phyloP scores from a whole-genome alignment of 768 basidiomycete genomes.

The Strobilomyces confusus region DNA sequence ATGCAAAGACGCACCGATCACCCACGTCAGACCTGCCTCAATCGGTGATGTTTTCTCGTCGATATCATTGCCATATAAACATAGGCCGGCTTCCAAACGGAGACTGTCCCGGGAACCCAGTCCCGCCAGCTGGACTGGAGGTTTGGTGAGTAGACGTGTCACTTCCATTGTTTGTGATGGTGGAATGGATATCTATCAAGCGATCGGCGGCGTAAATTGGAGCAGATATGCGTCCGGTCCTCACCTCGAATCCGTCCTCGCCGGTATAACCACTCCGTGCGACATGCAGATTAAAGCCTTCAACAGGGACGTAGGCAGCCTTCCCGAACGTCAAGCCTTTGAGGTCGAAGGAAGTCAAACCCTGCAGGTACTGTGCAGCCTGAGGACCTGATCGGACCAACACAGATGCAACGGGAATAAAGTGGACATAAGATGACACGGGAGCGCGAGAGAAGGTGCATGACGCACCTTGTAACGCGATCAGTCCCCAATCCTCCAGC shows the following conservation, averaged over 20 bases:
- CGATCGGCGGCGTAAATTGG: background rate
- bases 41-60: slow-evolving; percentile 84
- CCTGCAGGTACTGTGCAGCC: slow-evolving; percentile 76
- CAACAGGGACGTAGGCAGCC: slow-evolving; percentile 75
- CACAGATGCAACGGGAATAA: background rate
- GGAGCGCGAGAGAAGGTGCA: background rate
- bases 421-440: background rate
- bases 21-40: slow-evolving; percentile 90
- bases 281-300: slow-evolving; percentile 62
- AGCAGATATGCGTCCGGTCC: background rate
- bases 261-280: slow-evolving; percentile 97
- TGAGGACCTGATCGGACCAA: slow-evolving; percentile 57
- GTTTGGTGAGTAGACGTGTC: slow-evolving; percentile 55
- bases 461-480: slow-evolving; percentile 83
- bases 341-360: slow-evolving; percentile 71
- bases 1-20: slow-evolving; percentile 63
- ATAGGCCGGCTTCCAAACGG: slow-evolving; percentile 96
- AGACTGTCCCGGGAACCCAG: slow-evolving; percentile 91
- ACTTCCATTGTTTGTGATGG: slow-evolving; percentile 71
- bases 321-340: slow-evolving; percentile 76
- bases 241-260: slow-evolving; percentile 95
- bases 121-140: slow-evolving; percentile 77
- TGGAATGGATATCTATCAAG: slow-evolving; percentile 77
- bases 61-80: slow-evolving; percentile 91
- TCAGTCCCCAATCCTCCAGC: slow-evolving; percentile 78